Evolutionary conservation across 768 basidiomycete species (phyloP).

Genomic region (Mycena crocata): DNA sequence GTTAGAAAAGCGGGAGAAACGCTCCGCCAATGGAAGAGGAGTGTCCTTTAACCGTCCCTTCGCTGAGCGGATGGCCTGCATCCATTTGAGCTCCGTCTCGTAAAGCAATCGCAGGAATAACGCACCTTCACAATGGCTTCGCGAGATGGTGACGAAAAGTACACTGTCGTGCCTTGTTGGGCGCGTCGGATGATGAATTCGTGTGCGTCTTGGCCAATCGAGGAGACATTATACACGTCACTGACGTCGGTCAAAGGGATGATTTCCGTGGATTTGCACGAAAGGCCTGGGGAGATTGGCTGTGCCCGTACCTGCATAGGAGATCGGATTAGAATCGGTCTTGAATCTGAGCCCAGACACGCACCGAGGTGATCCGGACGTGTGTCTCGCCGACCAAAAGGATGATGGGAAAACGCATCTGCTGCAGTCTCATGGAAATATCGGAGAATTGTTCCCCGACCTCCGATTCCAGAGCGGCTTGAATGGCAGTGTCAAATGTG

Average conservation of each 20-base stretch:
- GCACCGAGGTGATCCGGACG: slow-evolving; percentile 80
- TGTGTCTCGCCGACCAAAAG: slow-evolving; percentile 77
- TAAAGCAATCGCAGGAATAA: background rate
- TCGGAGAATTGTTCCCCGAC: slow-evolving; percentile 62
- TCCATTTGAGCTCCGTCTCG: background rate
- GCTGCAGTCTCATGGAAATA: slow-evolving; percentile 75
- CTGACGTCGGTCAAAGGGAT: slow-evolving; percentile 84
- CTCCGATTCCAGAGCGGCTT: slow-evolving; percentile 76
- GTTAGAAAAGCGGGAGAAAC: slow-evolving; percentile 84
- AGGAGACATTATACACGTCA: slow-evolving; percentile 82
- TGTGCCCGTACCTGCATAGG: slow-evolving; percentile 71
- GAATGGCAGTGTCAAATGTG: slow-evolving; percentile 16
- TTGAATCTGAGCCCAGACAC: slow-evolving; percentile 38
- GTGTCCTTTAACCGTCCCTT: slow-evolving; percentile 76
- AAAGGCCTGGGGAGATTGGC: slow-evolving; percentile 72
- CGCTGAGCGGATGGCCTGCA: slow-evolving; percentile 77
- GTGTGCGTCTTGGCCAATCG: slow-evolving; percentile 75
- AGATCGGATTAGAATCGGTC: too few relatives aligned
- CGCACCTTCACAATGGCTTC: slow-evolving; percentile 81
- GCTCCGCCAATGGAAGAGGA: slow-evolving; percentile 63
- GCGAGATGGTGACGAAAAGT: slow-evolving; percentile 77
- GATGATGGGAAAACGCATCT: slow-evolving; percentile 78
- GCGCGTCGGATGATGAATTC: slow-evolving; percentile 87
- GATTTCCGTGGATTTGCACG: slow-evolving; percentile 86
- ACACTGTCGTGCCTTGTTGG: slow-evolving; percentile 76